phyloP scores from a whole-genome alignment of 768 basidiomycete genomes.

The Termitomyces sp. region DNA sequence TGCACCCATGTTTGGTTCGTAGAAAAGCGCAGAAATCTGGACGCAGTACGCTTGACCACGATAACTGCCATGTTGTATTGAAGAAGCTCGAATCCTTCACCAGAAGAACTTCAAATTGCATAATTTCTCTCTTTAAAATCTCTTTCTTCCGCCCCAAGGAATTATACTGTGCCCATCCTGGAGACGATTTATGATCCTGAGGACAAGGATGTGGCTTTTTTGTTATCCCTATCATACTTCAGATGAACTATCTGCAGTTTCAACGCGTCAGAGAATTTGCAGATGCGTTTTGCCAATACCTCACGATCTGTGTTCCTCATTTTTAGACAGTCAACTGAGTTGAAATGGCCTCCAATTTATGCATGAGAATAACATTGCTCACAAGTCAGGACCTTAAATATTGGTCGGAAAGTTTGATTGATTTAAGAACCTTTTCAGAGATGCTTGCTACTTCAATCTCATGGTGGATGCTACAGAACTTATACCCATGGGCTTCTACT shows the following conservation, averaged over 20 bases:
- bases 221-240: conserved; percentile 8
- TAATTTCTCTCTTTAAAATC: neutral
- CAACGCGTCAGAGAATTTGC: conserved; percentile 8
- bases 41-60: neutral
- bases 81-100: neutral
- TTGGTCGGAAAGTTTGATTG: neutral
- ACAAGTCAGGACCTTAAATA: conserved; percentile 8
- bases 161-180: conserved; percentile 3
- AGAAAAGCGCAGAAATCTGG: no score
- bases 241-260: conserved; percentile 5
- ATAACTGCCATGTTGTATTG: conserved; percentile 1
- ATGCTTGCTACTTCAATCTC: no score
- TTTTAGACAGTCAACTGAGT: neutral
- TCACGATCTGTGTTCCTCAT: neutral
- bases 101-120: neutral
- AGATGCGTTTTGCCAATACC: conserved; percentile 5
- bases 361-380: conserved; percentile 18
- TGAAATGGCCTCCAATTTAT: conserved; percentile 14
- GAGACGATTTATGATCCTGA: conserved; percentile 1
- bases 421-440: neutral
- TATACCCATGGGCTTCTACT: conserved; percentile 24
- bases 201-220: conserved; percentile 1
- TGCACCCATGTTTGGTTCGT: no score
- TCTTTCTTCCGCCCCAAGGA: neutral
- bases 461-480: no score